Base-by-base conservation (phyloP, 768 basidiomycete species). In the Suillus subaureus region DNA sequence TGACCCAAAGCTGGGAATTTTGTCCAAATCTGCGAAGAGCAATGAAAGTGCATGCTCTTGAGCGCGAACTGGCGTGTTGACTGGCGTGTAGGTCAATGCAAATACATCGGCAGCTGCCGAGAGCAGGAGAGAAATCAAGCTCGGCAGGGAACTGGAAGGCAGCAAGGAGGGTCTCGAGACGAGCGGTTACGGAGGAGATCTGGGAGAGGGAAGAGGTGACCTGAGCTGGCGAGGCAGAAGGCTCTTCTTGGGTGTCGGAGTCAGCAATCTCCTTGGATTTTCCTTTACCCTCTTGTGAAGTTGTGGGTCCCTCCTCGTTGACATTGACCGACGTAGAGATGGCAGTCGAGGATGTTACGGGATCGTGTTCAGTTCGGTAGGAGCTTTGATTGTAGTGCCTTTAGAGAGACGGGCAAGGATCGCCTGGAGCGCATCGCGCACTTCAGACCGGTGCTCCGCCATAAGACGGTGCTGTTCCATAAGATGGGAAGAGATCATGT, bases 11-110 rank as follows among this genome's bases (percentile, higher is more conserved):
- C 87, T 89, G 40, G 87, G 82, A 37, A 92, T 79, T 1, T 79
- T 82, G 69, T 92, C 91, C 23, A 92, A 79, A 65, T 82, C 79
- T 12, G 80, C 71, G 26, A 93, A 75, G 33, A 93, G 79, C 45
- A 80, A 77, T 58, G 80, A 81, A 26, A 92, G 77, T n/a, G 83
- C 82, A 69, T 90, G 82, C 67, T 88, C 85, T 75, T 89, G 88
- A 68, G 80, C 82, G 62, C 86, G 87, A 45, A 92, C 77, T 0
- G 86, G 83, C 28, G 84, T 82, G 73, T 91, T 92, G 60, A 72
- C 75, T 15, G 84, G 70, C 35, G 85, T 87, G 79, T 84, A 91
- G 4, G 85, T 79, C 15, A 93, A 82, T 55, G 77, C 77, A 6
- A 77, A 72, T 37, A 72, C 61, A 39, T 70, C 64, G 26, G 60